A percentile compares a stretch with the other conserved stretches of the same genome.
These are phyloP conservation scores for Aspergillus pseudonomiae DNA, from an alignment of 2,329 filamentous ascomycete genomes.

Conservation along the genomic window DNA sequence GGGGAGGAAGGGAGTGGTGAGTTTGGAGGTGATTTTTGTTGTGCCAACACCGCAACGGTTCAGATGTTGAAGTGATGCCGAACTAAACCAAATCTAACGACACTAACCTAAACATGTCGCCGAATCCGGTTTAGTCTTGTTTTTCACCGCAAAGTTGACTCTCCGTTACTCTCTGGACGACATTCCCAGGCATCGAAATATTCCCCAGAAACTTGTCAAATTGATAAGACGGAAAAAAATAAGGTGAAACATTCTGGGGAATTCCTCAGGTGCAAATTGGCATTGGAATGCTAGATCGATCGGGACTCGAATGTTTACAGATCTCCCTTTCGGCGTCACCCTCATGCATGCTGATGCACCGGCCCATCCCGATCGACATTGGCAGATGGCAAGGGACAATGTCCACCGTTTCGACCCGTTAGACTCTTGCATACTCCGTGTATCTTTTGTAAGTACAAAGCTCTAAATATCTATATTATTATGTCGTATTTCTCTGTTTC, in stretches of 20 bases:
- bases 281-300: not conserved
- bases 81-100: slow-evolving; percentile 1
- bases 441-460: not conserved
- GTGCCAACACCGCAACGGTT: slow-evolving; percentile 6
- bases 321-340: not conserved
- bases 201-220: not conserved
- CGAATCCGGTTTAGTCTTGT: not conserved
- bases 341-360: slow-evolving; percentile 2
- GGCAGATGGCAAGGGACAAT: not conserved
- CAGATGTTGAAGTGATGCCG: slow-evolving; percentile 1
- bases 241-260: not conserved
- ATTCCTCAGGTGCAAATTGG: not conserved
- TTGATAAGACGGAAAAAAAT: not conserved
- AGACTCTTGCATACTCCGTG: not conserved
- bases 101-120: slow-evolving; percentile 3
- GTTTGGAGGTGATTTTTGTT: slow-evolving; percentile 3
- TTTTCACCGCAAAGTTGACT: slow-evolving; percentile 1
- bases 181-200: not conserved
- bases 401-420: not conserved
- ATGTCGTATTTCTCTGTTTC: not conserved
- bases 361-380: slow-evolving; percentile 2
- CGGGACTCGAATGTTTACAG: not conserved
- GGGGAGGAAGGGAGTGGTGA: not conserved
- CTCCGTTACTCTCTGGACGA: not conserved
- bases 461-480: not conserved